These are phyloP conservation scores for Ramalina peruviana DNA, from an alignment of 495 filamentous ascomycete species.

Conservation along the genomic window DNA sequence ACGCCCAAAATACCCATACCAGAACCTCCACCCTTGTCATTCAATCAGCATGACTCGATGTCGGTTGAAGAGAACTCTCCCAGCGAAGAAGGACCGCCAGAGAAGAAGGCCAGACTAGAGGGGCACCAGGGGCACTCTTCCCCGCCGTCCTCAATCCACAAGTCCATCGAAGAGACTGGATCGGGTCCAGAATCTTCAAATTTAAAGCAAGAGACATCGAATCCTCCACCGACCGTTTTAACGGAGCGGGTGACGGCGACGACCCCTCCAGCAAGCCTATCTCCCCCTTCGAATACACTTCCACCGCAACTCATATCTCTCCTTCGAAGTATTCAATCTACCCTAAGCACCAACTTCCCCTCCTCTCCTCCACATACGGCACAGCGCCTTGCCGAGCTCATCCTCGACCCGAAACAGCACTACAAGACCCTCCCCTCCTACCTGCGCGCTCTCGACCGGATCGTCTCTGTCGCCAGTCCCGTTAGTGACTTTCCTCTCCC, in stretches of 20 bases:
- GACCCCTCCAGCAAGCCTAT: constrained; percentile 26
- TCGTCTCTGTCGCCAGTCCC: constrained; percentile 79
- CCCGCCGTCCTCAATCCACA: not conserved
- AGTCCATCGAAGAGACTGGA: not conserved
- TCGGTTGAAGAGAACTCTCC: not conserved
- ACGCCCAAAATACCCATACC: constrained; percentile 29
- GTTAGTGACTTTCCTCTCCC: constrained; percentile 72
- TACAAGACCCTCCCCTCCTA: constrained; percentile 72
- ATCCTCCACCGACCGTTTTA: not conserved
- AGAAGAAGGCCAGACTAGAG: constrained; percentile 1
- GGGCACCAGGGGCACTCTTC: not conserved
- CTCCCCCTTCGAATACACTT: constrained; percentile 32
- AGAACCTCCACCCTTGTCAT: constrained; percentile 10
- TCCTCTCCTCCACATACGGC: constrained; percentile 78
- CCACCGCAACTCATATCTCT: constrained; percentile 50
- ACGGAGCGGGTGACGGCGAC: constrained; percentile 4
- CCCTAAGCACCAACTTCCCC: constrained; percentile 54
- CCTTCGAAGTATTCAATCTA: constrained; percentile 49
- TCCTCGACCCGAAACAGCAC: constrained; percentile 59
- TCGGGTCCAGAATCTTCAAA: not conserved
- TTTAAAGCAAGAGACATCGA: not conserved
- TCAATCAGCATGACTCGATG: not conserved
- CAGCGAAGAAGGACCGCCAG: not conserved
- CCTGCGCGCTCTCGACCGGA: constrained; percentile 80
- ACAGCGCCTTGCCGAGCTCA: constrained; percentile 86